Percentiles rank a stretch among this genome's conserved stretches.
phyloP scores from a whole-genome alignment of 176 grass and related monocot genomes.

The Zizania latifolia region DNA sequence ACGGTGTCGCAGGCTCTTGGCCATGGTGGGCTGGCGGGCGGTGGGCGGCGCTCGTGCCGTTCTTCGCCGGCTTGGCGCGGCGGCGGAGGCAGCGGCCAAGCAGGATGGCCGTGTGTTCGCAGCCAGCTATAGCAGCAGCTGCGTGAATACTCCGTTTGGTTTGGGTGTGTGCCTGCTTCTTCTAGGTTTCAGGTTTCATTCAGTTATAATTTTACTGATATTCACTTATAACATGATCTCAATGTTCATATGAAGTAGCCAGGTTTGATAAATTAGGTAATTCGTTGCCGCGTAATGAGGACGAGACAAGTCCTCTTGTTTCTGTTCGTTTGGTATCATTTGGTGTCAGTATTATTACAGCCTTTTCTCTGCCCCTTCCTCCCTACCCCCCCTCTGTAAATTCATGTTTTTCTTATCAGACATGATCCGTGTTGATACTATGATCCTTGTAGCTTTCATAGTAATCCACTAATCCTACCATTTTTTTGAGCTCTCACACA shows the following conservation, averaged over 20 bases:
- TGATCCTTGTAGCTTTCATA: background rate
- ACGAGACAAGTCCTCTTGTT: background rate
- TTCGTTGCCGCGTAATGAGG: background rate
- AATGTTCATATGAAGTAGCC: background rate
- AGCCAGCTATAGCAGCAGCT: slow-evolving; percentile 1
- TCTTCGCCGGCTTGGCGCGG: slow-evolving; percentile 1
- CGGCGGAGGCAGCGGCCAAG: background rate
- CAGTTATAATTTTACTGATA: background rate
- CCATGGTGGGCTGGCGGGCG: slow-evolving; percentile 22
- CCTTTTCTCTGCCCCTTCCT: too few species aligned
- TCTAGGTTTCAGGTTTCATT: background rate
- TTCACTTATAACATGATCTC: background rate
- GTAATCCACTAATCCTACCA: too few species aligned
- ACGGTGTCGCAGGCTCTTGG: background rate
- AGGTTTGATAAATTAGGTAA: too few species aligned
- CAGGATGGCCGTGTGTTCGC: background rate
- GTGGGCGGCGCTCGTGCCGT: slow-evolving; percentile 12
- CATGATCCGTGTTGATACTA: background rate
- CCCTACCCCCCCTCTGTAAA: too few species aligned
- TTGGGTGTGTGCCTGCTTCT: background rate
- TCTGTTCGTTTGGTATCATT: background rate
- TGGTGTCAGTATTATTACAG: background rate
- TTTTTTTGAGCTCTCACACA: background rate
- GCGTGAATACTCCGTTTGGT: slow-evolving; percentile 1
- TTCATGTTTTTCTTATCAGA: background rate